Conservation (phyloP, 208 protist genomes). For the Porcisia hertigi region DNA sequence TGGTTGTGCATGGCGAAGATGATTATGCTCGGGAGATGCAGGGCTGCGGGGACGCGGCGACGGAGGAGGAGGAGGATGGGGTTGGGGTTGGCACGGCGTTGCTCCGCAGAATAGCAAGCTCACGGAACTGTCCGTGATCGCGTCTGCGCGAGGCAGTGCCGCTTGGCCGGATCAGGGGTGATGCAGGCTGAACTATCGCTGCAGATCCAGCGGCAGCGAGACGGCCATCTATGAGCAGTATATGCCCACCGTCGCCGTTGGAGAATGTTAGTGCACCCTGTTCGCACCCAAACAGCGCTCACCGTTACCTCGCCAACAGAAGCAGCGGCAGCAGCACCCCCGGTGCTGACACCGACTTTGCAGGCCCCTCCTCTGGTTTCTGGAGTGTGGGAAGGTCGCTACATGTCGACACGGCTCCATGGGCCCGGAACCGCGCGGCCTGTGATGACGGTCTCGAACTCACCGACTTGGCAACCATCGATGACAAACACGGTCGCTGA, state of each 20-base stretch:
- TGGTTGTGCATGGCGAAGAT: background rate
- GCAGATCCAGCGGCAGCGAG: background rate
- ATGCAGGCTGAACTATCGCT: background rate
- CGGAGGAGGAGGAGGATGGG: background rate
- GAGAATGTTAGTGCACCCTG: background rate
- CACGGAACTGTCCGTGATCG: background rate
- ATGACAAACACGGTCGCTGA: background rate
- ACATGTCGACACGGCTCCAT: background rate
- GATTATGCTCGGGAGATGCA: background rate
- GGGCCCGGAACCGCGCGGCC: constrained; percentile 6
- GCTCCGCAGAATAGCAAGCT: background rate
- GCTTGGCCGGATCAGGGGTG: background rate
- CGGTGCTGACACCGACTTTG: background rate
- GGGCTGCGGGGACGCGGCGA: too few species aligned
- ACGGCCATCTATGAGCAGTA: background rate
- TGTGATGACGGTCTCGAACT: background rate
- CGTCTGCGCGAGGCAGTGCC: background rate
- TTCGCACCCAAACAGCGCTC: background rate
- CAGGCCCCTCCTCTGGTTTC: background rate
- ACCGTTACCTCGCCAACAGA: background rate
- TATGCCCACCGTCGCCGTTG: background rate
- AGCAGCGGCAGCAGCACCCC: background rate
- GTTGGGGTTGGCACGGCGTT: background rate
- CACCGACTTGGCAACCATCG: too few species aligned
- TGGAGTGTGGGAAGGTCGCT: too few species aligned